Percentiles rank a stretch among this genome's conserved stretches.
Evolutionary conservation across 345 rosid genomes (phyloP).

Genomic region (Abelmoschus esculentus): DNA sequence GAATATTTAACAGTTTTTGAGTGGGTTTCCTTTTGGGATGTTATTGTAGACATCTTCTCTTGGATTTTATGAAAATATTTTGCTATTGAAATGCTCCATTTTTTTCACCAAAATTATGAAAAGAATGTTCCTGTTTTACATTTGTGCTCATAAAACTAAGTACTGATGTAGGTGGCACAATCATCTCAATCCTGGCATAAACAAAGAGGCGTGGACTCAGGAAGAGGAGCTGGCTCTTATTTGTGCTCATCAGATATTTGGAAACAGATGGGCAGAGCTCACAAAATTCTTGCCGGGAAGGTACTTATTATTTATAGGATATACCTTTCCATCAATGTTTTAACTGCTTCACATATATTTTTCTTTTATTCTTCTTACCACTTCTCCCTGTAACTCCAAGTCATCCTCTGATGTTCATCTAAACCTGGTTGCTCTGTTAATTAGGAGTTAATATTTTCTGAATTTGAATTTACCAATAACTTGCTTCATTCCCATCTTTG

Average conservation of each 20-base stretch:
- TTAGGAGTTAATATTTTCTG: neutral
- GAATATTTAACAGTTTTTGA: neutral
- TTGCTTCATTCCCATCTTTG: conserved; percentile 6
- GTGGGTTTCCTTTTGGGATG: neutral
- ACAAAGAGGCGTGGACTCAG: conserved; percentile 98
- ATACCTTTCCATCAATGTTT: conserved; percentile 4
- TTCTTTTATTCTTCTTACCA: neutral
- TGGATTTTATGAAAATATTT: neutral
- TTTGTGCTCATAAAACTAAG: neutral
- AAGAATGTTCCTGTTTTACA: neutral
- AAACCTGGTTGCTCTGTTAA: neutral
- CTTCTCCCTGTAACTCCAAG: neutral
- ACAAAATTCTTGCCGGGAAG: conserved; percentile 98
- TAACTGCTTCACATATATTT: neutral
- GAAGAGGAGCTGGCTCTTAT: conserved; percentile 94
- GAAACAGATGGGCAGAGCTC: conserved; percentile 99
- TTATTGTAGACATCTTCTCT: neutral
- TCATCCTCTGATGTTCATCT: neutral
- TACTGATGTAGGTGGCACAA: conserved; percentile 79
- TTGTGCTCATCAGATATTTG: conserved; percentile 94
- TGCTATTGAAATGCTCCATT: neutral
- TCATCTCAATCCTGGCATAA: conserved; percentile 94
- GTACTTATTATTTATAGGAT: conserved; percentile 29
- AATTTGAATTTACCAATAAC: neutral
- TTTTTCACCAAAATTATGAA: neutral